Conservation (phyloP, 2,329 filamentous ascomycete species). For the Alternaria sp. region DNA sequence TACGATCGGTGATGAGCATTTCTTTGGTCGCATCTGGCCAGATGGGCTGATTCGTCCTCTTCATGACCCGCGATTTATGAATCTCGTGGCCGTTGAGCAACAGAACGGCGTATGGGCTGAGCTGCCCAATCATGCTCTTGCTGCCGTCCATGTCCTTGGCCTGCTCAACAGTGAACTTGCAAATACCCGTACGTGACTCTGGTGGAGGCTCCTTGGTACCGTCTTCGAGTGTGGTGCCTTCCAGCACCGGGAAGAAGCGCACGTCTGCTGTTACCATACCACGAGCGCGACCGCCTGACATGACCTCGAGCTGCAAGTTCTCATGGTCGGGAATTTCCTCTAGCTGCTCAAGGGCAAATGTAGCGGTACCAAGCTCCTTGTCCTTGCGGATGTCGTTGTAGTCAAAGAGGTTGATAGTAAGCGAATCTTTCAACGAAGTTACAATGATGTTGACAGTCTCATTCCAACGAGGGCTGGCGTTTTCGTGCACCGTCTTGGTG, state of each 20-base stretch:
- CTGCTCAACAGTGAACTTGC: slow-evolving; percentile 91
- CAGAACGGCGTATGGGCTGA: slow-evolving; percentile 90
- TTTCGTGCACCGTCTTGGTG: slow-evolving; percentile 89
- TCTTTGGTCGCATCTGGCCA: slow-evolving; percentile 95
- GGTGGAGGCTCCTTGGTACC: slow-evolving; percentile 83
- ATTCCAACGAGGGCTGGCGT: slow-evolving; percentile 89
- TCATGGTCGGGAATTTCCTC: slow-evolving; percentile 81
- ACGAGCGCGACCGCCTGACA: slow-evolving; percentile 82
- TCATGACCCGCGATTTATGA: slow-evolving; percentile 88
- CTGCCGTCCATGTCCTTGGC: slow-evolving; percentile 93
- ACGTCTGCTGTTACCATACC: slow-evolving; percentile 84
- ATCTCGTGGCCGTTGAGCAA: slow-evolving; percentile 93
- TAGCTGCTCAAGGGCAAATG: slow-evolving; percentile 83
- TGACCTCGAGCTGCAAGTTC: slow-evolving; percentile 84
- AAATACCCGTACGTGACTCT: slow-evolving; percentile 91
- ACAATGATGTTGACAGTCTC: slow-evolving; percentile 97
- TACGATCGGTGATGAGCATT: slow-evolving; percentile 92
- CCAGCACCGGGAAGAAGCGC: slow-evolving; percentile 93
- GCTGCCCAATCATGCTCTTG: slow-evolving; percentile 88
- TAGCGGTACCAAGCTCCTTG: slow-evolving; percentile 89
- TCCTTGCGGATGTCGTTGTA: slow-evolving; percentile 97
- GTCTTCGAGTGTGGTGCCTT: slow-evolving; percentile 74
- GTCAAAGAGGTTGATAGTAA: slow-evolving; percentile 87
- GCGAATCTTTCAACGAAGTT: slow-evolving; percentile 85
- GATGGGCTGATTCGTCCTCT: slow-evolving; percentile 96